Evolutionary conservation across 179 eudicot species (phyloP), one percentile per base, ranked within the genome.

Genomic region (Patellifolia procumbens): DNA sequence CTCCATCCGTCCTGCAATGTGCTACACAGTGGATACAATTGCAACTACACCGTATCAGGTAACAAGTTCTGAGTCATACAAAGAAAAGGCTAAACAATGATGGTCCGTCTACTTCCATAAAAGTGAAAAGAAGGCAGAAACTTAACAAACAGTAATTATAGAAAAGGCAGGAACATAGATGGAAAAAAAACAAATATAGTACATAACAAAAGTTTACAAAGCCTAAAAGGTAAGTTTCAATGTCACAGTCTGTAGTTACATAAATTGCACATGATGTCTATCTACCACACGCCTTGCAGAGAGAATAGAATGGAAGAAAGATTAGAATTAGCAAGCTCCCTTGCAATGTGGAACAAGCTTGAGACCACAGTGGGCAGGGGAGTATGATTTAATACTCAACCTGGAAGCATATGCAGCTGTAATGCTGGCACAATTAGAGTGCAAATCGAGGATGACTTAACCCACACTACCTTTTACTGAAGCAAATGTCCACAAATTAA

Each of bases 1-100:
- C 77, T 96, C 92, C 77, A 96, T 59, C 67, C 92, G 85, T 51
- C 88, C 94, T 72, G 97, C 93, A 83, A 88, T 82, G 81, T 83
- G 91, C 98, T 96, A 91, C 42, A 37, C 84, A 81, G 67, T 68
- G 86, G 88, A 88, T 81, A 83, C 77, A 63, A 76, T 79, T 58
- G 73, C 78, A 79, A 65, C 74, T 65, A 80, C 73, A 52, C 55
- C 2, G 56, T 52, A 81, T 75, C 84, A 83, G 84, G 52, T 60
- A 46, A 65, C 26, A 74, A 49, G 61, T 59, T 73, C 8, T 13
- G 73, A 68, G 65, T 37, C 52, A 71, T 10, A 39, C 39, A 67
- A 71, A 61, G 16, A 53, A 34, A 70, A 58, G 66, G 17, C 76
- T 20, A 37, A 68, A 35, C 59, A n/a, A 31, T 55, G 31, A 63